Conservation (phyloP, 1,284 basidiomycete genomes). For the Cutaneotrichosporon cyanovorans region DNA sequence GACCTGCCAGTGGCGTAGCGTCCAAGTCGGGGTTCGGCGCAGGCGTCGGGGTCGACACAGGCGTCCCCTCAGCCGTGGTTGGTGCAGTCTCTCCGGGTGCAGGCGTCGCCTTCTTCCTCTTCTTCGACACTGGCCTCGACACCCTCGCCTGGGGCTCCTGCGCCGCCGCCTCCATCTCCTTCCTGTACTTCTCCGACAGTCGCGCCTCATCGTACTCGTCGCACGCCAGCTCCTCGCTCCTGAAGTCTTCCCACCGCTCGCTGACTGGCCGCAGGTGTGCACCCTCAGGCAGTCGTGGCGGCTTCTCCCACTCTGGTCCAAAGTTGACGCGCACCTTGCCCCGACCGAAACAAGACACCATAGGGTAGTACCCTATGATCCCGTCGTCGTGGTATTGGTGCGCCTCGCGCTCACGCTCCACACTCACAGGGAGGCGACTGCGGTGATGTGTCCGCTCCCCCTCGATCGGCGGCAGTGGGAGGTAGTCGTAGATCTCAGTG, state of each 20-base stretch:
- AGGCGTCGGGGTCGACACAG: no score
- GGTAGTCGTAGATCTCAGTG: slow-evolving; percentile 79
- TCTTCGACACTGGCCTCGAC: neutral
- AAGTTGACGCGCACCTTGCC: slow-evolving; percentile 79
- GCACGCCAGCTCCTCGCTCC: slow-evolving; percentile 29
- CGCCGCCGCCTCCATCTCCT: slow-evolving; percentile 18
- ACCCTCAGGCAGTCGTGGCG: slow-evolving; percentile 48
- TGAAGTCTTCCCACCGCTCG: slow-evolving; percentile 39
- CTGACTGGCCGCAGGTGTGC: slow-evolving; percentile 23
- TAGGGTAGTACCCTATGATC: slow-evolving; percentile 88
- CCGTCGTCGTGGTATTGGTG: slow-evolving; percentile 71
- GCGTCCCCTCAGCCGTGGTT: no score
- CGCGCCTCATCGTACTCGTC: slow-evolving; percentile 40
- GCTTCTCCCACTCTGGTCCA: slow-evolving; percentile 73
- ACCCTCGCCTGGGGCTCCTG: neutral
- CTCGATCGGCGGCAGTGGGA: slow-evolving; percentile 60
- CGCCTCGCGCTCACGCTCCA: slow-evolving; percentile 44
- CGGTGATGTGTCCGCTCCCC: neutral
- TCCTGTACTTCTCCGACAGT: slow-evolving; percentile 19
- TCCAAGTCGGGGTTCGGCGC: no score
- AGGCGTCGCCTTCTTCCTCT: neutral
- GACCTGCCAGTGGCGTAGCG: no score
- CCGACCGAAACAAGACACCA: slow-evolving; percentile 86
- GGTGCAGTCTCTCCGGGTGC: neutral
- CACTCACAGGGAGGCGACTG: slow-evolving; percentile 4